Evolutionary conservation across 2,329 filamentous ascomycete genomes (phyloP).

Genomic region (Phaeomoniella chlamydospora): DNA sequence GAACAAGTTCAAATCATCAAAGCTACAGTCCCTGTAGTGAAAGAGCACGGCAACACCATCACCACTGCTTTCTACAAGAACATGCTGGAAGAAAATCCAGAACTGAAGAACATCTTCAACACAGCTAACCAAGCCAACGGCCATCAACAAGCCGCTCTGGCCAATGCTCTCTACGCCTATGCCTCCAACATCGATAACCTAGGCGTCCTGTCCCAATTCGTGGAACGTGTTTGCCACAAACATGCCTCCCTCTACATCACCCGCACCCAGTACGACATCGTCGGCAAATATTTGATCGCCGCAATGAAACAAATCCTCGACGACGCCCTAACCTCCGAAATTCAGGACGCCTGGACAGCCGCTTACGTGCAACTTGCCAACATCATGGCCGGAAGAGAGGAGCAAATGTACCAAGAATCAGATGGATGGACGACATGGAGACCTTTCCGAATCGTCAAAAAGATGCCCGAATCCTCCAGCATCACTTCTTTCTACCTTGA

Average conservation of each 20-base stretch:
- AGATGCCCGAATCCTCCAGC: conserved; percentile 51
- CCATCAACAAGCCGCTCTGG: conserved; percentile 56
- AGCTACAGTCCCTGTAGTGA: conserved; percentile 54
- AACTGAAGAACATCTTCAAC: conserved; percentile 59
- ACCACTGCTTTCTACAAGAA: conserved; percentile 58
- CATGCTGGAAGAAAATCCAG: conserved; percentile 50
- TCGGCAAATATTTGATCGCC: conserved; percentile 53
- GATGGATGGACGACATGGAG: conserved; percentile 52
- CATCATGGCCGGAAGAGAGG: conserved; percentile 55
- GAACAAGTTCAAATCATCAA: conserved; percentile 52
- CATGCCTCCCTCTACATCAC: conserved; percentile 56
- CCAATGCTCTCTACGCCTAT: conserved; percentile 54
- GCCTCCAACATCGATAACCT: conserved; percentile 59
- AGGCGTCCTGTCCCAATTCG: conserved; percentile 37
- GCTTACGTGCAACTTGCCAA: conserved; percentile 62
- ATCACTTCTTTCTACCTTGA: conserved; percentile 58
- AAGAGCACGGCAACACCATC: conserved; percentile 53
- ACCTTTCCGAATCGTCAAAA: conserved; percentile 49
- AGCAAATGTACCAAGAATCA: conserved; percentile 45
- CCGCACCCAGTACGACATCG: conserved; percentile 55
- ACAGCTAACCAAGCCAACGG: conserved; percentile 52
- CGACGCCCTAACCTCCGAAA: conserved; percentile 48
- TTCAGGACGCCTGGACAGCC: conserved; percentile 52
- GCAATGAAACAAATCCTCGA: conserved; percentile 56
- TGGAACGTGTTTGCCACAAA: conserved; percentile 62